Base-by-base conservation (phyloP, 345 rosid genomes). In the Crucihimalaya himalaica region DNA sequence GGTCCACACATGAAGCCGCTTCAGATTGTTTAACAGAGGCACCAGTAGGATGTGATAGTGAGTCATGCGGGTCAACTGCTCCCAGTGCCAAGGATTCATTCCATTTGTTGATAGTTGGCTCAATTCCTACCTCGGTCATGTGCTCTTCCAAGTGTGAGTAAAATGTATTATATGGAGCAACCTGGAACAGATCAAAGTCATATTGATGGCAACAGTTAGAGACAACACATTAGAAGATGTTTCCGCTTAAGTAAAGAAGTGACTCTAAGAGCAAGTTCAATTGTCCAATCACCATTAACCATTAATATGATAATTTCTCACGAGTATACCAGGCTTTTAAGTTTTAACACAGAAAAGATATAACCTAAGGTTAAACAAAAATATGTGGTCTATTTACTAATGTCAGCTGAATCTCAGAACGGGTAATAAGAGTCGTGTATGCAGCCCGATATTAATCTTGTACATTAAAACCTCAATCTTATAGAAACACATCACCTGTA, bases 131-230 rank as follows among this genome's bases (percentile, higher is more conserved):
- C 77, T 90, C 95, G 12, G 81, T 76, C 91, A 96, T 84, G 82
- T 96, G 97, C 76, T 86, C 89, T 85, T 86, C 96, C 88, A 96
- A 81, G 77, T 85, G 84, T 34, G 97, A 77, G 79, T 92, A 90
- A 83, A 81, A 92, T 29, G 98, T 89, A 82, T 96, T 96, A 70
- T 92, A 96, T 35, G 98, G 98, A 46, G 99, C 98, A 81, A 95
- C 93, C 99, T 95, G 83, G 61, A 47, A 56, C 53, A 66, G 43
- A 74, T 50, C 29, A 20, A 52, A 66, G 55, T 71, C 61, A 58
- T 14, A 70, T 55, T 29, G 62, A 64, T 77, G 54, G 48, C 63
- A 71, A 14, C 39, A 70, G 31, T 76, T 56, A 63, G 20, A 25
- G 15, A 75, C 16, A 35, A 60, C 45, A 65, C 6, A 74, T 37